Base-by-base conservation (phyloP, 73 alveolate species). In the Vitrella brassicaformis region DNA sequence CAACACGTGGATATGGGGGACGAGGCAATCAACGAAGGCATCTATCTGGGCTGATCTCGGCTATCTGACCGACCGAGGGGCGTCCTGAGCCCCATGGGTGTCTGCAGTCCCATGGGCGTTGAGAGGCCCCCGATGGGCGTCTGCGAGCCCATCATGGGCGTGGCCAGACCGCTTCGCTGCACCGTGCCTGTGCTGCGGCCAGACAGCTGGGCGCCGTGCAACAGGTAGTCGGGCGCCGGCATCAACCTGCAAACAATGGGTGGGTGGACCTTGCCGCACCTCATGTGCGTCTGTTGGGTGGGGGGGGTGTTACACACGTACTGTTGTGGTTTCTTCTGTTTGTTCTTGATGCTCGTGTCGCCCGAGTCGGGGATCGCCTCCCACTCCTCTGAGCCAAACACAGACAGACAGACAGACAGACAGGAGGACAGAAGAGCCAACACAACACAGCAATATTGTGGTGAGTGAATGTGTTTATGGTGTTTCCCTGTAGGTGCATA, bases 121-220 rank as follows among this genome's bases (percentile, higher is more conserved):
- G 0, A 26, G 28, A 25, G 7, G 56, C 0, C 65, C 28, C 56
- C 25, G 19, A 31, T 18, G 74, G 47, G 74, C 19, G 56, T 69
- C 27, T 30, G n/a, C 67, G 30, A 45, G 26, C 76, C 70, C 0
- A 78, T 78, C 78, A 77, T 77, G 27, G 84, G 84, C 22, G 84
- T 77, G 68, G 78, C 78, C 78, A 68, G 47, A 22, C 84, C 84
- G n/a, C n/a, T n/a, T n/a, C n/a, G n/a, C 56, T 39, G 56, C 56
- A 39, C 56, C 4, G 56, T 39, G 4, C 22, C 56, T 4, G 56
- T 14, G 22, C 4, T 39, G 56, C 22, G 22, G 56, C 56, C 56
- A 4, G 4, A 14, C 4, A 14, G 22, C 56, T 14, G 56, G 22
- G 56, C 56, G 22, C 22, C 56, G 22, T 4, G 22, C 56, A 39